Percentiles rank a stretch among this genome's conserved stretches.
Evolutionary conservation across 345 rosid species (phyloP).

Genomic region (Populus davidiana): DNA sequence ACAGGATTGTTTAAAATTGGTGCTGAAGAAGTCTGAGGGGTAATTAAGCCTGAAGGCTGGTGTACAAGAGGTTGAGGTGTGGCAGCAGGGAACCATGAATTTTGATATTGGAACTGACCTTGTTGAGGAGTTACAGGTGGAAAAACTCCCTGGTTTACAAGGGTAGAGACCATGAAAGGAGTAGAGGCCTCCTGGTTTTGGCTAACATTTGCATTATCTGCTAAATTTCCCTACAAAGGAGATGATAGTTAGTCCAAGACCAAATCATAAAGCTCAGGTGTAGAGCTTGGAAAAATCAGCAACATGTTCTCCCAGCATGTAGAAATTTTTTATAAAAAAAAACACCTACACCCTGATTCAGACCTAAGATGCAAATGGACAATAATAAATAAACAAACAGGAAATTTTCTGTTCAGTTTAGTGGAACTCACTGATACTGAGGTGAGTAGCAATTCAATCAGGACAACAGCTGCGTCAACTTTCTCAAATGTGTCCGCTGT

Average conservation of each 20-base stretch:
- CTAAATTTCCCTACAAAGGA: conserved; percentile 56
- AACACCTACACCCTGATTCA: background rate
- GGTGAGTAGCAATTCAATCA: conserved; percentile 70
- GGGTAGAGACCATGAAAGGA: conserved; percentile 15
- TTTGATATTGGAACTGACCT: conserved; percentile 50
- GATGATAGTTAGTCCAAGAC: conserved; percentile 2
- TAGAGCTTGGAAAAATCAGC: conserved; percentile 1
- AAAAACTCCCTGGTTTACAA: conserved; percentile 31
- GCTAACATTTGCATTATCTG: conserved; percentile 30
- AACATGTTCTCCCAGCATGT: too few relatives aligned
- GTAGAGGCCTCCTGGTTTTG: conserved; percentile 31
- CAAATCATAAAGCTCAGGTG: background rate
- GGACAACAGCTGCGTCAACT: conserved; percentile 81
- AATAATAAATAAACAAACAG: background rate
- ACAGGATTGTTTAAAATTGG: conserved; percentile 35
- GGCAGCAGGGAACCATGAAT: conserved; percentile 38
- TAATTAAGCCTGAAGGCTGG: conserved; percentile 17
- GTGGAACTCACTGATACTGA: conserved; percentile 74
- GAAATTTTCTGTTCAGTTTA: conserved; percentile 1
- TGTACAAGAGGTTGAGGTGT: conserved; percentile 32
- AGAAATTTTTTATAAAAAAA: background rate
- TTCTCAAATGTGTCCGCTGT: conserved; percentile 82
- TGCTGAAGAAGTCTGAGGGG: conserved; percentile 34
- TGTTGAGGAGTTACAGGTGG: conserved; percentile 40
- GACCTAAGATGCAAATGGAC: background rate